These are phyloP conservation scores for Xylaria sp. DNA, from an alignment of 2,329 filamentous ascomycete genomes.

Conservation along the genomic window DNA sequence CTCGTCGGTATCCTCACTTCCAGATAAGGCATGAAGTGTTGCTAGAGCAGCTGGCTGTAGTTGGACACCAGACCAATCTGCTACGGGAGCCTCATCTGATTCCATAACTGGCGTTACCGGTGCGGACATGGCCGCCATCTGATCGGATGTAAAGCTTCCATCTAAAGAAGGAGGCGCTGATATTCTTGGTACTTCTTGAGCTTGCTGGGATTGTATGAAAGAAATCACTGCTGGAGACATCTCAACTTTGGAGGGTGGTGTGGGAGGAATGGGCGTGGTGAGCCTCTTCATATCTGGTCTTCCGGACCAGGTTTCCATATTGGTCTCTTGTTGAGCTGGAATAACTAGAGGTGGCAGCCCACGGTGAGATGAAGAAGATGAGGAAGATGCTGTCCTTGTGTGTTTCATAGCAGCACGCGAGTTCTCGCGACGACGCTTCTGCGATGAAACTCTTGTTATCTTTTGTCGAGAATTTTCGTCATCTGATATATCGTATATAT, in stretches of 20 bases:
- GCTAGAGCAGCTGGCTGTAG: slow-evolving; percentile 84
- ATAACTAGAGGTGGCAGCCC: slow-evolving; percentile 65
- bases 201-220: slow-evolving; percentile 72
- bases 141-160: slow-evolving; percentile 88
- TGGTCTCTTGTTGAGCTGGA: slow-evolving; percentile 53
- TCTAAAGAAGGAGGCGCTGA: slow-evolving; percentile 90
- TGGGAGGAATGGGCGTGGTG: slow-evolving; percentile 69
- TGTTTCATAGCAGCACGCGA: slow-evolving; percentile 57
- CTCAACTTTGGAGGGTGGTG: slow-evolving; percentile 74
- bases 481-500: slow-evolving; percentile 87
- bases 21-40: slow-evolving; percentile 79
- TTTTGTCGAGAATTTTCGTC: slow-evolving; percentile 70
- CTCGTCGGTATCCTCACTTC: slow-evolving; percentile 66
- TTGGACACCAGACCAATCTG: slow-evolving; percentile 77
- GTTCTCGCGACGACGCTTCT: slow-evolving; percentile 51
- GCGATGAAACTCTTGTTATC: slow-evolving; percentile 55
- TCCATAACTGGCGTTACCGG: slow-evolving; percentile 84
- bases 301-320: slow-evolving; percentile 58
- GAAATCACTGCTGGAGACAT: slow-evolving; percentile 81
- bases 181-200: slow-evolving; percentile 75
- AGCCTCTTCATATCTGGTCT: slow-evolving; percentile 60
- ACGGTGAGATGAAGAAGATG: slow-evolving; percentile 51
- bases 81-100: slow-evolving; percentile 62
- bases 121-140: slow-evolving; percentile 83
- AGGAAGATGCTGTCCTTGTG: slow-evolving; percentile 53